phyloP scores from a whole-genome alignment of 345 rosid species.

The Eucalyptus sp. region DNA sequence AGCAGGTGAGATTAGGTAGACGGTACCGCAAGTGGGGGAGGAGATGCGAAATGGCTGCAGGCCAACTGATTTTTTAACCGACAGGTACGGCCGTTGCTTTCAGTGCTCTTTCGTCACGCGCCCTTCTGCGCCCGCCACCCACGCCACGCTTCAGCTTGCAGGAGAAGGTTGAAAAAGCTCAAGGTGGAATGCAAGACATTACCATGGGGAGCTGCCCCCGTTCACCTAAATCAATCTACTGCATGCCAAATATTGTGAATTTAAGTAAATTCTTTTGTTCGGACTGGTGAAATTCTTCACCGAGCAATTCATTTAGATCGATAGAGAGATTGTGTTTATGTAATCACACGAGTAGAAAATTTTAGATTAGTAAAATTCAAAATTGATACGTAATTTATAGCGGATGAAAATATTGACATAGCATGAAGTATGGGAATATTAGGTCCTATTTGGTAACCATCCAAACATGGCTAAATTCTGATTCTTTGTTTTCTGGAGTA shows the following conservation, averaged over 20 bases:
- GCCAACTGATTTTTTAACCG: too few relatives aligned
- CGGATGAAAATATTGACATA: background rate
- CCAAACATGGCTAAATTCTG: too few relatives aligned
- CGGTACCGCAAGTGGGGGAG: background rate
- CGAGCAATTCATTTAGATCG: background rate
- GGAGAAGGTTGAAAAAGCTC: background rate
- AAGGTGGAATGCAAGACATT: background rate
- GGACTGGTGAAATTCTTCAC: background rate
- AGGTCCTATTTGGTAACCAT: too few relatives aligned
- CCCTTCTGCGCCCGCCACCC: too few relatives aligned
- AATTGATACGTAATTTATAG: too few relatives aligned
- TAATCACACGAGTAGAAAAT: background rate
- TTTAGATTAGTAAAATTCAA: too few relatives aligned
- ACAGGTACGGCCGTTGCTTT: background rate
- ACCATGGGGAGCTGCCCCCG: background rate
- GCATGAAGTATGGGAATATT: background rate
- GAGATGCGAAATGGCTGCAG: too few relatives aligned
- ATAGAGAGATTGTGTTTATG: background rate
- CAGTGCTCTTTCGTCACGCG: too few relatives aligned
- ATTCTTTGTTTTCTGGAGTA: too few relatives aligned
- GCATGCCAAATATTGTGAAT: background rate
- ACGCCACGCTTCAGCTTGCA: too few relatives aligned
- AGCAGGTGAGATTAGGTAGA: background rate
- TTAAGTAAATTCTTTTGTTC: background rate
- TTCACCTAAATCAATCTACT: background rate